phyloP scores from a whole-genome alignment of 1,139 yeast genomes.

The Geotrichum europaeum region DNA sequence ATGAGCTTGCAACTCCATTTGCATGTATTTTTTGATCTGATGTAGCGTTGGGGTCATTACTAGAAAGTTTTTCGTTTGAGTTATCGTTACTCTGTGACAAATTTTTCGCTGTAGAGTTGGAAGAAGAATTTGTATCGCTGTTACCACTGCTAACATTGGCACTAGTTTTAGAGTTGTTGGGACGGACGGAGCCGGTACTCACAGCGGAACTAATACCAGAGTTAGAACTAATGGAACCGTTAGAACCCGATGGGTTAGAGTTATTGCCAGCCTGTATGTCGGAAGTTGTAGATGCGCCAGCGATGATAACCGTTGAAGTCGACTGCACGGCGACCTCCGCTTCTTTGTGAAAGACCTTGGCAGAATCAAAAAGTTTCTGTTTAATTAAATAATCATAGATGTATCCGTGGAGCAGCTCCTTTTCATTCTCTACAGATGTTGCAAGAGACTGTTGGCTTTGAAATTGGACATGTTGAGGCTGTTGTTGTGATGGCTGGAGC shows the following conservation, averaged over 20 bases:
- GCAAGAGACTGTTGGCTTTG: not conserved
- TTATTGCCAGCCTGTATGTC: not conserved
- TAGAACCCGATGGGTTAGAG: not conserved
- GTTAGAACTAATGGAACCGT: not conserved
- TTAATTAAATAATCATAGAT: constrained; percentile 81
- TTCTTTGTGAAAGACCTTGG: constrained; percentile 65
- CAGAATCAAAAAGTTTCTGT: constrained; percentile 65
- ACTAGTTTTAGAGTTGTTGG: not conserved
- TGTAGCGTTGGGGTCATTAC: not conserved
- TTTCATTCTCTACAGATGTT: constrained; percentile 25
- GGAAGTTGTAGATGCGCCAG: not conserved
- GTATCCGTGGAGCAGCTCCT: constrained; percentile 72
- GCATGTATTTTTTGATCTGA: not conserved
- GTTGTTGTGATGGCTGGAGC: not conserved
- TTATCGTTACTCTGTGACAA: not conserved
- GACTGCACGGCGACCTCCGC: constrained; percentile 41
- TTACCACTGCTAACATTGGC: not conserved
- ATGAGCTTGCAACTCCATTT: not conserved
- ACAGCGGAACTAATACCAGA: not conserved
- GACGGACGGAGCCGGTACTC: not conserved
- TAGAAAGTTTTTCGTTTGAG: not conserved
- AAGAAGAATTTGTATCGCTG: not conserved
- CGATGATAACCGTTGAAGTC: not conserved
- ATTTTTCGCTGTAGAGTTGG: not conserved
- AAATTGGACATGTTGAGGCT: not conserved